Conservation (phyloP, 1,284 basidiomycete genomes). For the Ustilago hordei region DNA sequence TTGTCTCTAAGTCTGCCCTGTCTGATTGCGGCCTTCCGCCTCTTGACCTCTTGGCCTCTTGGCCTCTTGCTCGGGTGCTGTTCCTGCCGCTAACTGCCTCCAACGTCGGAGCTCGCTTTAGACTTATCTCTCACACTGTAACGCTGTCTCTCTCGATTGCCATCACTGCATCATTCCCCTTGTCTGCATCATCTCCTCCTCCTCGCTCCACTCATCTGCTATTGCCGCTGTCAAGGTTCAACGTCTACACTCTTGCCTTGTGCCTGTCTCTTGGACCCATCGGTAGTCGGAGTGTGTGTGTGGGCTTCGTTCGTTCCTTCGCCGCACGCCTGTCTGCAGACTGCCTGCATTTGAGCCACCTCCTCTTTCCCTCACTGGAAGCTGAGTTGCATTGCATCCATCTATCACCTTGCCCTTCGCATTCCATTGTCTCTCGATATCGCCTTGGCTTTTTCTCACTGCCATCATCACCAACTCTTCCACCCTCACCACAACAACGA, state of each 20-base stretch:
- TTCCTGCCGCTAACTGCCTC: constrained; percentile 3
- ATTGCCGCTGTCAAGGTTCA: background rate
- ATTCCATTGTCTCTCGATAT: constrained; percentile 8
- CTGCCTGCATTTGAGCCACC: constrained; percentile 9
- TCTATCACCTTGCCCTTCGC: constrained; percentile 1
- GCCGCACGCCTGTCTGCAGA: constrained; percentile 8
- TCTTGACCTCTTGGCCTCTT: background rate
- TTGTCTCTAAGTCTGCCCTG: background rate
- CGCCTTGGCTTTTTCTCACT: constrained; percentile 8
- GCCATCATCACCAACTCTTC: background rate
- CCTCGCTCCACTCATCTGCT: background rate
- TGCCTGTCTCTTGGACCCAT: background rate
- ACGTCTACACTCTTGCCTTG: constrained; percentile 7
- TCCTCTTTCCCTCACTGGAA: constrained; percentile 11
- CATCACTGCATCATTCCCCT: background rate
- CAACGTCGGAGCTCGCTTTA: constrained; percentile 6
- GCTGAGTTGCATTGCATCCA: background rate
- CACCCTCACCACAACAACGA: constrained; percentile 5
- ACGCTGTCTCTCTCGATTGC: background rate
- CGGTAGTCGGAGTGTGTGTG: background rate
- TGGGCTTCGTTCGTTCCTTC: background rate
- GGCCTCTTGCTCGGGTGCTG: background rate
- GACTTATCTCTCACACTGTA: background rate
- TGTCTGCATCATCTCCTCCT: background rate
- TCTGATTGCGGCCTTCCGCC: background rate